A percentile compares a stretch with the other conserved stretches of the same genome.
phyloP scores from a whole-genome alignment of 352 stramenopile genomes.

The Phytophthora quininea region DNA sequence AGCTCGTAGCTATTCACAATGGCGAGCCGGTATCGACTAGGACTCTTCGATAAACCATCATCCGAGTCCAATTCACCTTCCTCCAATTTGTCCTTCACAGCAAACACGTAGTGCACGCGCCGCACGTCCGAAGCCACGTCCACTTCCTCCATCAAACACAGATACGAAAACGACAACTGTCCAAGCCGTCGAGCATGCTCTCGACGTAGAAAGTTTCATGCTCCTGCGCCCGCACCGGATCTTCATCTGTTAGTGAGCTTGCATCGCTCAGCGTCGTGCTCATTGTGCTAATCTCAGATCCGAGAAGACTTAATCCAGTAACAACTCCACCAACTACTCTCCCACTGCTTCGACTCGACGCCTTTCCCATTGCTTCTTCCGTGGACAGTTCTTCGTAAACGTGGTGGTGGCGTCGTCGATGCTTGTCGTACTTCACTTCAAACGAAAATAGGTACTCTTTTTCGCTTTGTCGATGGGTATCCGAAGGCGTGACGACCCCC shows the following conservation, averaged over 20 bases:
- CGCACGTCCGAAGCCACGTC: constrained; percentile 63
- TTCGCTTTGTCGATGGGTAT: constrained; percentile 52
- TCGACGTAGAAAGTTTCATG: constrained; percentile 45
- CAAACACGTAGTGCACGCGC: constrained; percentile 73
- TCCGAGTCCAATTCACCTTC: constrained; percentile 24
- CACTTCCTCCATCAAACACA: constrained; percentile 83
- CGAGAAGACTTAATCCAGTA: constrained; percentile 27
- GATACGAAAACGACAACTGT: constrained; percentile 49
- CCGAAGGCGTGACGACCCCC: constrained; percentile 6
- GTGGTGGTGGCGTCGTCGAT: constrained; percentile 10
- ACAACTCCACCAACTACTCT: constrained; percentile 21
- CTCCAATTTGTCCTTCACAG: constrained; percentile 40
- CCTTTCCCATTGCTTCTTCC: constrained; percentile 15
- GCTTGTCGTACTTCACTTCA: constrained; percentile 62
- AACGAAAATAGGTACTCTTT: constrained; percentile 89
- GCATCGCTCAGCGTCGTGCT: constrained; percentile 61
- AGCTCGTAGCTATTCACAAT: constrained; percentile 74
- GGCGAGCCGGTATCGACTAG: constrained; percentile 36
- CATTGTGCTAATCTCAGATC: constrained; percentile 53
- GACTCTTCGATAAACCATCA: constrained; percentile 3
- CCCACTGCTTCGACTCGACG: constrained; percentile 6
- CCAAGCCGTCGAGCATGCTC: constrained; percentile 55
- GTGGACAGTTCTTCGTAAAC: constrained; percentile 13
- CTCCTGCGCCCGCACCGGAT: constrained; percentile 33
- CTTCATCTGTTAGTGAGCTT: constrained; percentile 55